Evolutionary conservation across 1,139 yeast genomes (phyloP).

Genomic region (Kodamaea fungicola): DNA sequence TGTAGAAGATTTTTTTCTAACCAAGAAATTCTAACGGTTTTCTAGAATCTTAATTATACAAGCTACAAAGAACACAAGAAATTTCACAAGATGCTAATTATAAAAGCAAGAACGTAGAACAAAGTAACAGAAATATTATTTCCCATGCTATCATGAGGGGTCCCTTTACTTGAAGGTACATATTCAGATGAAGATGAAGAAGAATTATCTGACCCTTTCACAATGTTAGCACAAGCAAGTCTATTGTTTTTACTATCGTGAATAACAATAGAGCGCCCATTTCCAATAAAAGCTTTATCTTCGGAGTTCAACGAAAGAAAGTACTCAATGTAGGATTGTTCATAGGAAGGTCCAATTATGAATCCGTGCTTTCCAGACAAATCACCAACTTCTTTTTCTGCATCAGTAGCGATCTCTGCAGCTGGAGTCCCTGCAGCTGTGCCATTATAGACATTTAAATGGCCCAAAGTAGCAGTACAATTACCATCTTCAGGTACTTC

Average conservation of each 20-base stretch:
- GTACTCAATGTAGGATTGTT: conserved; percentile 27
- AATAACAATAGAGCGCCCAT: conserved; percentile 33
- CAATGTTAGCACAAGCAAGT: conserved; percentile 39
- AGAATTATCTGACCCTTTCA: neutral
- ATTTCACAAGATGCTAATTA: too few relatives aligned
- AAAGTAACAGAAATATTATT: too few relatives aligned
- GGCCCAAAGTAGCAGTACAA: conserved; percentile 35
- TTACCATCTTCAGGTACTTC: conserved; percentile 39
- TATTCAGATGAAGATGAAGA: neutral
- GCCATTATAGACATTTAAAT: conserved; percentile 41
- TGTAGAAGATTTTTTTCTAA: too few relatives aligned
- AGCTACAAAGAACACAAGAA: too few relatives aligned
- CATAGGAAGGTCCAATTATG: conserved; percentile 21
- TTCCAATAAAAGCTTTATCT: conserved; percentile 32
- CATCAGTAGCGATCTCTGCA: conserved; percentile 5
- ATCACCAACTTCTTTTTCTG: conserved; percentile 36
- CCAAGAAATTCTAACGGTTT: too few relatives aligned
- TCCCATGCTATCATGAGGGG: too few relatives aligned
- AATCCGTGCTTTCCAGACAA: conserved; percentile 41
- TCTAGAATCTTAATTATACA: too few relatives aligned
- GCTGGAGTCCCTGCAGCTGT: conserved; percentile 21
- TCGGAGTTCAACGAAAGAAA: conserved; percentile 37
- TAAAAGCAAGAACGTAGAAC: too few relatives aligned
- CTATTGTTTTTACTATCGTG: conserved; percentile 32
- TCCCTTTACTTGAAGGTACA: too few relatives aligned